Base-by-base conservation (phyloP, 2,329 filamentous ascomycete species). In the Zymoseptoria passerinii region DNA sequence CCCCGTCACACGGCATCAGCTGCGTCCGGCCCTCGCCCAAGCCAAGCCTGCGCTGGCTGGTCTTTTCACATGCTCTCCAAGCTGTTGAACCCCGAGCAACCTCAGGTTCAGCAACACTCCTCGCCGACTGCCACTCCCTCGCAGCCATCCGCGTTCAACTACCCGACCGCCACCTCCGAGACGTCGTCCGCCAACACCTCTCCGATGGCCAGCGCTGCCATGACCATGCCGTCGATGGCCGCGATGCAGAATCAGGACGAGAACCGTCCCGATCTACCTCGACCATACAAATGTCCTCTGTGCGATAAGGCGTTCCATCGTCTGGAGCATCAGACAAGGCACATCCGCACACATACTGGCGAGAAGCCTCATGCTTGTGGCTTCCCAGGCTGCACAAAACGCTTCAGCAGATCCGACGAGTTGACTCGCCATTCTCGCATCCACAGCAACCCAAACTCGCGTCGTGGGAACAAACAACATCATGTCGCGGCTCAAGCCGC, bases 241-340 rank as follows among this genome's bases (percentile, higher is more conserved):
- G 85, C 72, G 78, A 84, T 77, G 79, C 85, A 70, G 82, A 87
- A 85, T 52, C 83, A 84, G 51, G 80, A 80, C 64, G 81, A 85
- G 59, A 84, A 89, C 70, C 83, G 75, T 75, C 90, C 81, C 80
- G 92, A 97, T 75, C 83, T 97, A 56, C 94, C 94, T 60, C 87
- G 94, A 58, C 92, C 92, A 0, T 99, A 99, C 85, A 97, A 97
- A 80, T 99, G 92, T 76, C 92, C 92, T 61, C 84, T 99, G 63
- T 99, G 94, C 80, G 92, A 96, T 70, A 95, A 96, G 82, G 92
- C 94, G 61, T 99, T 99, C 78, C 94, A 97, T 80, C 90, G 94
- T 63, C 82, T 99, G 49, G 92, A 97, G 79, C 92, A 97, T 75
- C 92, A 96, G 81, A 87, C 84, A 60, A 77, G 86, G 68, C 92